Base-by-base conservation (phyloP, 176 grass and related monocot genomes). In the Carex littledalei region DNA sequence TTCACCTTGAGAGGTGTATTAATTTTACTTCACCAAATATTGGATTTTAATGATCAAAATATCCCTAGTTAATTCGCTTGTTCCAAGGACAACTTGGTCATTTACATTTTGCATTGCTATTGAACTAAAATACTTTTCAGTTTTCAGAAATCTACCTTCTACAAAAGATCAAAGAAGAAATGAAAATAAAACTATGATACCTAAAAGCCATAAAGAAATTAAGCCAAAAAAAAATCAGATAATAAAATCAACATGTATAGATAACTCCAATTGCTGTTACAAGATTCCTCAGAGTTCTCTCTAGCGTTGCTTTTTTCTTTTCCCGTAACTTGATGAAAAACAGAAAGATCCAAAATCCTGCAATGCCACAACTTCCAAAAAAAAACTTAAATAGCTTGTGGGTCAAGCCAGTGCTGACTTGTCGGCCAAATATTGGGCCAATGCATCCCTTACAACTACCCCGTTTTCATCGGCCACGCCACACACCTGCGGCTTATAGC, bases 401-500 rank as follows among this genome's bases (percentile, higher is more conserved):
- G 18, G 8, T 77, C 21, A 31, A 11, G 17, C n/a, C 63, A 59
- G 8, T 76, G 12, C 41, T 39, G 43, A 91, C 29, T 81, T 77
- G 59, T 60, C 31, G 14, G 71, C 67, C 69, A 94, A 85, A 88
- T 89, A 90, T 34, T 74, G 64, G 3, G 91, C 85, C 43, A 99
- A 84, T 18, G 82, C 85, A 63, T 94, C 91, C 55, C 96, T 90
- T 54, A 87, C 24, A 49, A 17, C 63, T 43, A 91, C 84, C 55
- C 91, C 93, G 62, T 92, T 87, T 69, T 92, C 88, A 75, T 99
- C 88, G 0, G 52, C 80, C 65, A 91, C 26, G 22, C 86, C 87
- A 32, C 93, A 99, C 31, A 93, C 53, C 69, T 93, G 93, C 64
- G 87, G 85, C 84, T 85, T 99, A 82, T 95, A 95, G 21, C 87